These are phyloP conservation scores for Tetragonia tetragonoides DNA, from an alignment of 148 eudicot genomes.

Conservation along the genomic window DNA sequence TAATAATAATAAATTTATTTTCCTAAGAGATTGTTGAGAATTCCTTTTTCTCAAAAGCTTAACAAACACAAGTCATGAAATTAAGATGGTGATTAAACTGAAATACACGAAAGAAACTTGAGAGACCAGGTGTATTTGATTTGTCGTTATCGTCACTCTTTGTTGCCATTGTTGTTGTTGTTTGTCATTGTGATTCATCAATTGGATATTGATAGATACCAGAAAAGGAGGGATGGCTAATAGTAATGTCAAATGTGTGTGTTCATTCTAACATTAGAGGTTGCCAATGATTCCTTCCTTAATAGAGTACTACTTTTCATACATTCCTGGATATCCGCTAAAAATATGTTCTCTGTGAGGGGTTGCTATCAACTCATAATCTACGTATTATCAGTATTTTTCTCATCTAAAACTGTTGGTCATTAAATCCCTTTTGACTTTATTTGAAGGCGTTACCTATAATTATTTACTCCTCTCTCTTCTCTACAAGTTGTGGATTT, in stretches of 20 bases:
- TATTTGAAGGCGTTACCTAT: not conserved
- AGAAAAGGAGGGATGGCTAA: constrained; percentile 15
- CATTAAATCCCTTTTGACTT: not conserved
- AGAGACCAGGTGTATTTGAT: no score
- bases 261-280: constrained; percentile 23
- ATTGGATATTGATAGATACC: not conserved
- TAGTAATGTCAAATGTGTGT: not conserved
- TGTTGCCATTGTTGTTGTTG: not conserved
- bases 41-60: no score
- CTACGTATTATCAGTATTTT: not conserved
- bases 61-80: no score
- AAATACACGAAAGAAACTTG: no score
- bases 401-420: not conserved
- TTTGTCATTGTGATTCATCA: not conserved
- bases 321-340: constrained; percentile 17
- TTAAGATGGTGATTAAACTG: no score
- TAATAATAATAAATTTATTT: no score
- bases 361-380: constrained; percentile 1
- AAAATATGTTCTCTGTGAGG: not conserved
- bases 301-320: constrained; percentile 22
- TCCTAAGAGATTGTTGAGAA: no score
- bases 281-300: constrained; percentile 19
- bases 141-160: not conserved
- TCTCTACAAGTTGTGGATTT: not conserved
- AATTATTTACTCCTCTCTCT: not conserved